Base-by-base conservation (phyloP, 805 yeast genomes). In the Starmerella geochares region DNA sequence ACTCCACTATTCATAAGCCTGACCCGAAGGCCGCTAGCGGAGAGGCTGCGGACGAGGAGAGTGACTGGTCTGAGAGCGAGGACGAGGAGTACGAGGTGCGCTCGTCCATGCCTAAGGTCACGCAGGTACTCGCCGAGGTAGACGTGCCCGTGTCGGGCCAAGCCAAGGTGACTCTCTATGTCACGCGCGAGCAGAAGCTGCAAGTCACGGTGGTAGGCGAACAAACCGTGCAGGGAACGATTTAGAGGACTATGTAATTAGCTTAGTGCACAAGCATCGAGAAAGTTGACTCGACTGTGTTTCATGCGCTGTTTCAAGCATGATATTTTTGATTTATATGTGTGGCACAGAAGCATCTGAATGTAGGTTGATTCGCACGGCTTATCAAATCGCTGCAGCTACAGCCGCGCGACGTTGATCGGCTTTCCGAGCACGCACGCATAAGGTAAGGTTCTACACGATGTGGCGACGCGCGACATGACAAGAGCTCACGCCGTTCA, bases 81-180 rank as follows among this genome's bases (percentile, higher is more conserved):
- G 95, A 86, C 60, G 96, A 88, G 72, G 96, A 95, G 58, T 96
- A 88, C 68, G 74, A 86, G 64, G 71, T 78, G 56, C 81, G 79
- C 69, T 84, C 79, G 71, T 82, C 82, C 57, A 80, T 79, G 41
- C 80, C 79, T 72, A 76, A 76, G 62, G 77, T 87, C 55, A 86
- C 86, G 56, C 74, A 78, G 47, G 75, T 78, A 61, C 74, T 92
- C 61, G 94, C 87, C 56, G 85, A 84, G 64, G 71, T 87, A 58
- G 82, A 81, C 46, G 72, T 88, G 54, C 78, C 80, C 66, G 86
- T 79, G 59, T 81, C 79, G 60, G 73, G 77, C 61, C 75, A 76
- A 47, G 80, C 88, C 58, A 96, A 69, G 60, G 65, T 81, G 48
- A 73, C 76, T 49, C 70, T 81, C 49, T 81, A 78, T 70, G 77